phyloP scores from a whole-genome alignment of 2,329 filamentous ascomycete genomes.

The Neonectria punicea region DNA sequence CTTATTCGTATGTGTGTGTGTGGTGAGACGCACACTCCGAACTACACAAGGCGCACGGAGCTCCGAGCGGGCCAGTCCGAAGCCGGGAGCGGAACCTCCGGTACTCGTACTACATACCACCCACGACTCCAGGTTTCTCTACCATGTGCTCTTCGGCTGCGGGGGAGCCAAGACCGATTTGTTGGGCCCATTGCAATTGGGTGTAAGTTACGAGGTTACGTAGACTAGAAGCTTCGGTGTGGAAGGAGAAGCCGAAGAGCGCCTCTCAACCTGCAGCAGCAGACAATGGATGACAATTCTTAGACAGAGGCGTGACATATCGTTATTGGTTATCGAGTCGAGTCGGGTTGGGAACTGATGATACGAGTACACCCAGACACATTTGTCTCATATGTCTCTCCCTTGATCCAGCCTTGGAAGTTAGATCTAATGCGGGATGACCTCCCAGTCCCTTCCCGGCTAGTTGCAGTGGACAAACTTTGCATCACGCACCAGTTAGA shows the following conservation, averaged over 20 bases:
- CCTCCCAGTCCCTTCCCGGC: background rate
- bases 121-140: slow-evolving; percentile 4
- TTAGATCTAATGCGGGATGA: slow-evolving; percentile 15
- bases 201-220: background rate
- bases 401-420: background rate
- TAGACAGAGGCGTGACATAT: slow-evolving; percentile 3
- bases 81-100: slow-evolving; percentile 13
- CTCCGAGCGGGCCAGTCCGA: slow-evolving; percentile 31
- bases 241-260: background rate
- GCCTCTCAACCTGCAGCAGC: background rate
- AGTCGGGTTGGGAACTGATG: slow-evolving; percentile 6
- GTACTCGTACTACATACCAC: slow-evolving; percentile 15
- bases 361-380: slow-evolving; percentile 12
- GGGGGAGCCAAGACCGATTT: slow-evolving; percentile 22
- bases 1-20: no score
- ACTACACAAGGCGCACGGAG: slow-evolving; percentile 18
- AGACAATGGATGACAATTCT: background rate
- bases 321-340: background rate
- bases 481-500: slow-evolving; percentile 2
- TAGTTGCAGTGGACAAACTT: slow-evolving; percentile 2
- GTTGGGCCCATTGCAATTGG: slow-evolving; percentile 3
- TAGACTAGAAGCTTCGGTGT: background rate
- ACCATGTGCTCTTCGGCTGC: slow-evolving; percentile 7
- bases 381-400: slow-evolving; percentile 1
- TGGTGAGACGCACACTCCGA: background rate